These are phyloP conservation scores for Phaeosphaeriaceae sp. DNA, from an alignment of 2,329 filamentous ascomycete genomes.

Conservation along the genomic window DNA sequence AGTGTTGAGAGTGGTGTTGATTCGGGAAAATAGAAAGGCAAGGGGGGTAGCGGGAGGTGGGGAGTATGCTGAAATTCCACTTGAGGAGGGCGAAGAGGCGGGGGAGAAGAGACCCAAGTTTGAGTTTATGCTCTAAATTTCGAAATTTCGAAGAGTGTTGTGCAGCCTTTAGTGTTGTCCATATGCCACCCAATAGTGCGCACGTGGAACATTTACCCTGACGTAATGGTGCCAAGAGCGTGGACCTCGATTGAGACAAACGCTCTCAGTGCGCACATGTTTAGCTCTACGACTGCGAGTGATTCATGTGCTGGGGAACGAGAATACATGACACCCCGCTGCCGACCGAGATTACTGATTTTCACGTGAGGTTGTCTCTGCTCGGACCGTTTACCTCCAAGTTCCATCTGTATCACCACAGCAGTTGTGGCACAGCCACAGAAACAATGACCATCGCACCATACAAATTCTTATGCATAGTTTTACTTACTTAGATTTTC, in stretches of 20 bases:
- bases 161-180: neutral
- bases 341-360: too few species aligned
- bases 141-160: neutral
- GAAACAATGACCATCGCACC: neutral
- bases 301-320: too few species aligned
- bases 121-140: constrained; percentile 36
- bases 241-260: neutral
- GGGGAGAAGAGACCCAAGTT: constrained; percentile 26
- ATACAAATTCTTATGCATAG: neutral
- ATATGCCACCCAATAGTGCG: neutral
- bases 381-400: too few species aligned
- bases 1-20: constrained; percentile 51
- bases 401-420: too few species aligned
- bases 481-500: neutral
- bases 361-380: too few species aligned
- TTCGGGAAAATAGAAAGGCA: constrained; percentile 32
- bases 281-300: too few species aligned
- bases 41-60: constrained; percentile 10
- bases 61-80: constrained; percentile 35
- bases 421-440: too few species aligned
- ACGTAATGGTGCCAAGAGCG: constrained; percentile 1
- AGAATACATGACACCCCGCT: too few species aligned
- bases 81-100: constrained; percentile 27
- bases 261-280: too few species aligned
- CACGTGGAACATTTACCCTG: constrained; percentile 1